phyloP scores from a whole-genome alignment of 1,284 basidiomycete species.

The Exobasidium rhododendri region DNA sequence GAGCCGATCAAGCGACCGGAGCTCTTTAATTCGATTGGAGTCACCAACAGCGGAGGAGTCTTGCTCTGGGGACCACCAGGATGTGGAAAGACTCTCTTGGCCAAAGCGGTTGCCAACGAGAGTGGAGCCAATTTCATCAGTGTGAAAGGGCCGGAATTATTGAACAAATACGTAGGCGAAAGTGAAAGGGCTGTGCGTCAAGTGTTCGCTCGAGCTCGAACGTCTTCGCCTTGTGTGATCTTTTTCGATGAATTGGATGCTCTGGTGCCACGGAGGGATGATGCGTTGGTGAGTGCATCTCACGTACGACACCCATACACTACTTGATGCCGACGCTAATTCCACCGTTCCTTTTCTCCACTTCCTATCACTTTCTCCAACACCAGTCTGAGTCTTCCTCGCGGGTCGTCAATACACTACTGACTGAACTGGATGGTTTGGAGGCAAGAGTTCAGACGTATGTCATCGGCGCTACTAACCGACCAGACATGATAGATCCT shows the following conservation, averaged over 20 bases:
- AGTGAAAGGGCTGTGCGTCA: conserved; percentile 91
- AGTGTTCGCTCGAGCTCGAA: conserved; percentile 82
- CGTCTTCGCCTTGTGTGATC: conserved; percentile 82
- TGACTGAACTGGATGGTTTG: conserved; percentile 93
- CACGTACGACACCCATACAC: too few species aligned
- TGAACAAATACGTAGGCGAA: conserved; percentile 99
- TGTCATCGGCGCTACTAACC: conserved; percentile 93
- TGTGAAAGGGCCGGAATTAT: conserved; percentile 90
- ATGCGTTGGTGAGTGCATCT: conserved; percentile 65
- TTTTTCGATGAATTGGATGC: conserved; percentile 98
- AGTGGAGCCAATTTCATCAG: conserved; percentile 91
- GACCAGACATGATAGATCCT: conserved; percentile 98
- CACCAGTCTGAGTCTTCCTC: conserved; percentile 84
- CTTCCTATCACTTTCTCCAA: not conserved
- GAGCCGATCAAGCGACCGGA: conserved; percentile 89
- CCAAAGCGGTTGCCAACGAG: conserved; percentile 96
- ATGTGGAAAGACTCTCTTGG: conserved; percentile 91
- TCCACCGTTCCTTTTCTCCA: not conserved
- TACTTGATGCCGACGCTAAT: too few species aligned
- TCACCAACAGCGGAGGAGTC: conserved; percentile 70
- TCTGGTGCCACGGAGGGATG: conserved; percentile 87
- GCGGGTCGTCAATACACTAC: conserved; percentile 92
- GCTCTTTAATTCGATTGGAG: conserved; percentile 81
- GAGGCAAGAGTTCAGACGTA: conserved; percentile 82
- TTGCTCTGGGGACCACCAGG: conserved; percentile 97